These are phyloP conservation scores for Osmanthus fragrans DNA, from an alignment of 257 asterid genomes.

Conservation along the genomic window DNA sequence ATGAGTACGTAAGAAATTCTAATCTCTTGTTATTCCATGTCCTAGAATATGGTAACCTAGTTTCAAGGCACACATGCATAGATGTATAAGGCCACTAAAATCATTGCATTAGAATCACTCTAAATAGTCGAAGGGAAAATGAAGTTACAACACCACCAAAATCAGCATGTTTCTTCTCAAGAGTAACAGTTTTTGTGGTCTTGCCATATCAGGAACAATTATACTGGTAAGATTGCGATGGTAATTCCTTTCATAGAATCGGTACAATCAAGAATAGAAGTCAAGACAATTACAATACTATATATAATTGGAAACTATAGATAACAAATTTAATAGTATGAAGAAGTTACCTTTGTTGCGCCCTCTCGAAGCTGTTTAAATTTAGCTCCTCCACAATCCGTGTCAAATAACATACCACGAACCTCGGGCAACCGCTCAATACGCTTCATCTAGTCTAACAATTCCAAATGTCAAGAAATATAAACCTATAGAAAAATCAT, in stretches of 20 bases:
- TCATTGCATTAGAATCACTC: not conserved
- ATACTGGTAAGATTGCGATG: not conserved
- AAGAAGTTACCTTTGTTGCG: conserved; percentile 68
- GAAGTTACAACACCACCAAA: not conserved
- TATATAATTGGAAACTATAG: conserved; percentile 6
- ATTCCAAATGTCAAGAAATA: conserved; percentile 8
- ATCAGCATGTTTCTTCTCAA: not conserved
- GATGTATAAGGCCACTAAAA: not conserved
- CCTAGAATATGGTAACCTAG: not conserved
- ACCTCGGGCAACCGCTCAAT: conserved; percentile 72
- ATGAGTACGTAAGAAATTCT: conserved; percentile 1
- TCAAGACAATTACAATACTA: not conserved
- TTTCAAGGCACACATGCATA: not conserved
- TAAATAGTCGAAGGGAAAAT: not conserved
- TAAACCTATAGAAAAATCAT: conserved; percentile 10
- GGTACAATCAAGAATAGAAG: not conserved
- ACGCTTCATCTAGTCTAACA: conserved; percentile 47
- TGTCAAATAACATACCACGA: conserved; percentile 65
- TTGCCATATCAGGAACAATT: conserved; percentile 1
- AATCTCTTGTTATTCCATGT: not conserved
- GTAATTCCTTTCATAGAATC: not conserved
- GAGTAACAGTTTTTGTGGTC: not conserved
- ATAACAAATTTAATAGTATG: not conserved
- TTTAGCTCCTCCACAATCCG: conserved; percentile 85
- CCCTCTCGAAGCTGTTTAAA: conserved; percentile 85